phyloP scores from a whole-genome alignment of 1,284 basidiomycete species.

The Rhodotorula sp. region DNA sequence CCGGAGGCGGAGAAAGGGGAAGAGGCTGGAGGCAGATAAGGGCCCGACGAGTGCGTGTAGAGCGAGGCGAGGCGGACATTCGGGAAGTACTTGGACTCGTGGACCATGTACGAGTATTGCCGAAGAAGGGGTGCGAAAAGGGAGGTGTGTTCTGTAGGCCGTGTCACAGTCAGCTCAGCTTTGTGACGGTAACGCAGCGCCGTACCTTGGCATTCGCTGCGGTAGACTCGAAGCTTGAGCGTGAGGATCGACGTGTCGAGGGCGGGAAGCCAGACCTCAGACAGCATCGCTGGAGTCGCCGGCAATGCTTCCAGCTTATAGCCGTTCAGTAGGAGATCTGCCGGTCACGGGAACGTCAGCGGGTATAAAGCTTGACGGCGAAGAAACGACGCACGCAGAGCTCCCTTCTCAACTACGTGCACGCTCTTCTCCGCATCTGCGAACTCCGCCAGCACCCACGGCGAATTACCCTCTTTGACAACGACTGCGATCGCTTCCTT shows the following conservation, averaged over 20 bases:
- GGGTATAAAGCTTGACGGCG: no score
- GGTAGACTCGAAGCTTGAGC: slow-evolving; percentile 16
- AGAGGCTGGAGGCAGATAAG: slow-evolving; percentile 33
- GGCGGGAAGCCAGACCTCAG: slow-evolving; percentile 31
- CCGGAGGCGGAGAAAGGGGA: slow-evolving; percentile 18
- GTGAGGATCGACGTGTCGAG: slow-evolving; percentile 39
- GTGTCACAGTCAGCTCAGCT: neutral
- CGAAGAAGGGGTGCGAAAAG: slow-evolving; percentile 41
- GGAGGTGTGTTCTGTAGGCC: slow-evolving; percentile 15
- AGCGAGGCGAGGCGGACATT: slow-evolving; percentile 34
- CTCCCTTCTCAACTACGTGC: slow-evolving; percentile 16
- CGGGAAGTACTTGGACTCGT: slow-evolving; percentile 43
- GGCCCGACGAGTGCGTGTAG: slow-evolving; percentile 42
- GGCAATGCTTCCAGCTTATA: slow-evolving; percentile 1
- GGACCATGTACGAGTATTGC: slow-evolving; percentile 25
- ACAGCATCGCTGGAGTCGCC: slow-evolving; percentile 22
- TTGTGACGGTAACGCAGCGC: no score
- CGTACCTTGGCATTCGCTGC: slow-evolving; percentile 30
- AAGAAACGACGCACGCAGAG: slow-evolving; percentile 14
- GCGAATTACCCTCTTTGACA: slow-evolving; percentile 5
- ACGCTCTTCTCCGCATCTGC: slow-evolving; percentile 11
- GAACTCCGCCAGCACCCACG: slow-evolving; percentile 32
- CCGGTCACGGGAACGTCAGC: neutral
- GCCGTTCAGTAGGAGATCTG: slow-evolving; percentile 28
- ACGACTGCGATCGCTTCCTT: slow-evolving; percentile 14